Evolutionary conservation across 768 basidiomycete genomes (phyloP), one percentile per base, ranked within the genome.

Genomic region (Pulveroboletus sp.): DNA sequence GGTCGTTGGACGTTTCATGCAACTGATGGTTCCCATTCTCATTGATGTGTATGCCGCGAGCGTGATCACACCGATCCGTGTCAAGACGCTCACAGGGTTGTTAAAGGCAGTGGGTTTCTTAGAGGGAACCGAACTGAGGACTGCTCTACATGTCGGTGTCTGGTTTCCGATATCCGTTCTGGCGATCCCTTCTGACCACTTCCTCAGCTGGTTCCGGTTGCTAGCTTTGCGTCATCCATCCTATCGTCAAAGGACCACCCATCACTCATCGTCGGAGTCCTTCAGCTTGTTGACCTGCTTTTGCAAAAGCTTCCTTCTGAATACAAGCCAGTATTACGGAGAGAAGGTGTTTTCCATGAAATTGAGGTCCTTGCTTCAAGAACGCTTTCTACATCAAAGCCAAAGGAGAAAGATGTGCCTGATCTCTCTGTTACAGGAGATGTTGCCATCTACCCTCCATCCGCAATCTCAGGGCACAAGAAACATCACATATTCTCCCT

Each of bases 41-140:
- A 85, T 98, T 50, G 96, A 98, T 60, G 94, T 99, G n/a, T 98
- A 97, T 68, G 89, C 94, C n/a, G 95, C 96, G 26, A 96, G 92
- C 65, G 94, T 98, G 23, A 83, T 86, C 42, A 81, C 85, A 0
- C 83, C 89, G 3, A 84, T 98, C 11, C 79, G 96, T 51, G 81
- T 88, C 36, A 94, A 95, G 72, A 91, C 93, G 0, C 73, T 98
- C 54, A 88, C 85, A 0, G 92, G 87, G 2, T 61, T 98, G 43
- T 70, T 96, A 55, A 96, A 97, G 66, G 93, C 95, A 3, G 82
- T 95, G 49, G 88, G 90, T 53, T 98, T 93, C 68, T 74, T 91
- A 39, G 86, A 91, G 47, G 78, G 80, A 3, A 83, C 85, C 6
- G 85, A 84, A 12, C 73, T 98, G 24, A 83, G 80, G 59, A 72